Base-by-base conservation (phyloP, 2,329 filamentous ascomycete species). In the Exophiala alcalophila region DNA sequence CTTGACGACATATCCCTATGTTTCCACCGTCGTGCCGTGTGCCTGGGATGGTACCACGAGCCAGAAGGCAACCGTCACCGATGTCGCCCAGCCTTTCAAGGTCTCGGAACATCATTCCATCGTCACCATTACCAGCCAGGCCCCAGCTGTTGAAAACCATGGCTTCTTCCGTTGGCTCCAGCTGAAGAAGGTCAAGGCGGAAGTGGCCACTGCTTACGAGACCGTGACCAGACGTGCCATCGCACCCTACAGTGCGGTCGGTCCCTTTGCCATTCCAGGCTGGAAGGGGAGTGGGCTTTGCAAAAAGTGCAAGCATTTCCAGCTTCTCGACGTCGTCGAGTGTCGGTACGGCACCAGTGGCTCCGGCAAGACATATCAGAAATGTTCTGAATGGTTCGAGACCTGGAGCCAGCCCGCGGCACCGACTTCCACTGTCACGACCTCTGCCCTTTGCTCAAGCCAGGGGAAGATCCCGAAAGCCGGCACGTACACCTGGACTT, bases 401-500 rank as follows among this genome's bases (percentile, higher is more conserved):
- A 44, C 34, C 19, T 23, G 32, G 3, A 35, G 44, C 15, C 38
- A 42, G n/a, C 31, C 33, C 5, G 28, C 36, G 6, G 40, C 40
- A 21, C 48, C 44, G 5, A 42, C 48, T 2, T 41, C 48, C 3
- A 44, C 35, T 9, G 40, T 40, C 30, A 45, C 43, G 12, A 33
- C 39, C 18, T 18, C n/a, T 25, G 44, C 40, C 14, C 38, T 25
- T 5, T 47, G 44, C 37, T 48, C 44, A 3, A 44, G 31, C 21
- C 7, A 44, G 11, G 40, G 44, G 5, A 38, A 29, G 4, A 35
- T 51, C 12, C 29, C 37, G 8, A 8, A 11, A 25, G 40, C 40
- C 12, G 48, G 48, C 20, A 44, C 36, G 10, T 51, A 51, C 26
- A 51, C 48, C 12, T 51, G 46, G 34, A 51, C 48, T 10, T 51